Evolutionary conservation across 257 asterid genomes (phyloP).

Genomic region (Pogostemon cablin): DNA sequence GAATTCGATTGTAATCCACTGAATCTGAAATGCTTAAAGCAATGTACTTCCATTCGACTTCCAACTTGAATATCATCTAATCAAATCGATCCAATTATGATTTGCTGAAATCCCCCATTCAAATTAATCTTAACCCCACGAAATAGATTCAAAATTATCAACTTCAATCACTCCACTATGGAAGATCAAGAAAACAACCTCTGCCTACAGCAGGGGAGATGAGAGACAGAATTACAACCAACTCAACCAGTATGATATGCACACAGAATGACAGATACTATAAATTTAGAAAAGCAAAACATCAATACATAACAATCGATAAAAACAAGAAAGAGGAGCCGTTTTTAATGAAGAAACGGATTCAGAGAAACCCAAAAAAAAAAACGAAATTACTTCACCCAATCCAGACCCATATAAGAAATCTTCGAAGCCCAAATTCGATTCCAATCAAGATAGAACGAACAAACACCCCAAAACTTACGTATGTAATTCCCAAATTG

Average conservation of each 20-base stretch:
- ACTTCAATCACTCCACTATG: slow-evolving; percentile 9
- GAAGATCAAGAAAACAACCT: neutral
- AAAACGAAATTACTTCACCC: neutral
- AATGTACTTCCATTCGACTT: slow-evolving; percentile 54
- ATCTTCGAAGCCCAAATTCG: neutral
- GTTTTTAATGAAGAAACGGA: neutral
- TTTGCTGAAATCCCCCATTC: neutral
- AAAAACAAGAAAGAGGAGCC: neutral
- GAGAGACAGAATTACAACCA: neutral
- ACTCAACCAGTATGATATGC: slow-evolving; percentile 5
- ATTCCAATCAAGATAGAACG: neutral
- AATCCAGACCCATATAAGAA: no score
- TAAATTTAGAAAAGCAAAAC: no score
- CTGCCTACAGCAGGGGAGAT: slow-evolving; percentile 27
- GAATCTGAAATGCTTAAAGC: slow-evolving; percentile 58
- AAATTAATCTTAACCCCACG: slow-evolving; percentile 1
- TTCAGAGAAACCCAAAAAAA: neutral
- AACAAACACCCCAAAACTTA: slow-evolving; percentile 3
- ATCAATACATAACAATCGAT: neutral
- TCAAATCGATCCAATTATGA: slow-evolving; percentile 23
- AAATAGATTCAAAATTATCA: slow-evolving; percentile 19
- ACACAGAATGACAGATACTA: neutral
- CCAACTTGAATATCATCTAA: slow-evolving; percentile 26
- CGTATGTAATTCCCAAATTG: slow-evolving; percentile 32
- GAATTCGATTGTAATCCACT: slow-evolving; percentile 53